Conservation (phyloP, 2,329 filamentous ascomycete genomes). For the Helicocarpus griseus region DNA sequence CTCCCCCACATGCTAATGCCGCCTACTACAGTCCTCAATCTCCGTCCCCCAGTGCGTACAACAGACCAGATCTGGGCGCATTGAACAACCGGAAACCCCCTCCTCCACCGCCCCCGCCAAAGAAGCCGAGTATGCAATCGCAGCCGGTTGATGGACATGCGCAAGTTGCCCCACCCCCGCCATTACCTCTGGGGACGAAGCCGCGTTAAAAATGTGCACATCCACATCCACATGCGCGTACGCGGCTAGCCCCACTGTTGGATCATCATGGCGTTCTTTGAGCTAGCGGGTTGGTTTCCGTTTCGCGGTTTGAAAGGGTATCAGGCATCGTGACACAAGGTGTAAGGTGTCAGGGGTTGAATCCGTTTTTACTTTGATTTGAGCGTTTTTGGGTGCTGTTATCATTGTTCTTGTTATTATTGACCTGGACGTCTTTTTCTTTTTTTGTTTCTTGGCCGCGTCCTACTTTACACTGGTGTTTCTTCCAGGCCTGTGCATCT, state of each 20-base stretch:
- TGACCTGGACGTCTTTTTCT: neutral
- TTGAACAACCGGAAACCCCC: constrained; percentile 40
- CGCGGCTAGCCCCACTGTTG: neutral
- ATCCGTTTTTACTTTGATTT: neutral
- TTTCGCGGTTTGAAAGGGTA: neutral
- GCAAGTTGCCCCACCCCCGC: constrained; percentile 38
- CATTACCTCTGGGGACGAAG: constrained; percentile 49
- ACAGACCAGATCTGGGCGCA: constrained; percentile 23
- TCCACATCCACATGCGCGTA: too few relatives aligned
- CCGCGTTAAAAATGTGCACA: constrained; percentile 36
- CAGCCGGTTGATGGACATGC: constrained; percentile 17
- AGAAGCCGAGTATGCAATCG: constrained; percentile 42
- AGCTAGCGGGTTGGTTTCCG: neutral
- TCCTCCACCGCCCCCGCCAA: constrained; percentile 50
- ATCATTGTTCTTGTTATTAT: neutral
- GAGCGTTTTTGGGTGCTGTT: neutral
- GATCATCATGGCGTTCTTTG: neutral
- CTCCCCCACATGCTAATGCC: constrained; percentile 3
- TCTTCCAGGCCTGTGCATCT: neutral
- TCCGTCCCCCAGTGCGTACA: constrained; percentile 1
- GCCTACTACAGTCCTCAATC: constrained; percentile 11
- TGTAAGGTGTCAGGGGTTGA: neutral
- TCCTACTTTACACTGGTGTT: neutral
- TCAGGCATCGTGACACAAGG: neutral
- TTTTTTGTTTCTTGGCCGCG: neutral